Evolutionary conservation across 371 early-diverging fungal genomes (phyloP), one percentile per base, ranked within the genome.

Genomic region (Mortierella sp.): DNA sequence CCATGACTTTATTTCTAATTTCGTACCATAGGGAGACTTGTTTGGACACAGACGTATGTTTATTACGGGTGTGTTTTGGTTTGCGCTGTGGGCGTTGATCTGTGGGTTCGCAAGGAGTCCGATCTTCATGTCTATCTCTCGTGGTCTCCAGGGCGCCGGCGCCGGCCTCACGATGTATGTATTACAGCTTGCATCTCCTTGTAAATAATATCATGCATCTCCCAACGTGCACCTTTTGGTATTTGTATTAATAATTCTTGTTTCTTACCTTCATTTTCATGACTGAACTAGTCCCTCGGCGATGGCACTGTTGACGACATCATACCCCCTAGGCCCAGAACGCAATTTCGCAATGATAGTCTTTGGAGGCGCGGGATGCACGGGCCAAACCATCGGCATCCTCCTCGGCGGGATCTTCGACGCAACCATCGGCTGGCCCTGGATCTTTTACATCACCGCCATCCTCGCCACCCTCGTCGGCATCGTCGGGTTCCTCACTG

Each of bases 151-250:
- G 56, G 91, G 91, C 3, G 74, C 88, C 11, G 91, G 89, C 18
- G 91, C 91, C 27, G 91, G 90, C 1, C 79, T 85, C 49, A 91
- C 89, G 7, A 88, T 91, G 89, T 88, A 70, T 71, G 88, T 32
- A 80, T 77, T 49, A 14, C n/a, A 77, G 7, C 21, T 82, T 87
- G 11, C 1, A 12, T 46, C 1, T 11, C 14, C 14, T 46, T 46
- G 12, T 14, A 41, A 41, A 41, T 41, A 4, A 41, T 41, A 54
- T 38, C 80, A 12, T 27, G n/a, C 51, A 58, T 38, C 43, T 46
- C 48, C 14, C 0, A 14, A 46, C 48, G 48, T 14, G 0, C 0
- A 4, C 16, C 1, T 46, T 14, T 12, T 14, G 14, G 14, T 46
- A 0, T 12, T 46, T 14, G 48, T 46, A 46, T 12, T 46, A 46